Conservation (phyloP, 768 basidiomycete species). For the Xanthoconium purpureum region DNA sequence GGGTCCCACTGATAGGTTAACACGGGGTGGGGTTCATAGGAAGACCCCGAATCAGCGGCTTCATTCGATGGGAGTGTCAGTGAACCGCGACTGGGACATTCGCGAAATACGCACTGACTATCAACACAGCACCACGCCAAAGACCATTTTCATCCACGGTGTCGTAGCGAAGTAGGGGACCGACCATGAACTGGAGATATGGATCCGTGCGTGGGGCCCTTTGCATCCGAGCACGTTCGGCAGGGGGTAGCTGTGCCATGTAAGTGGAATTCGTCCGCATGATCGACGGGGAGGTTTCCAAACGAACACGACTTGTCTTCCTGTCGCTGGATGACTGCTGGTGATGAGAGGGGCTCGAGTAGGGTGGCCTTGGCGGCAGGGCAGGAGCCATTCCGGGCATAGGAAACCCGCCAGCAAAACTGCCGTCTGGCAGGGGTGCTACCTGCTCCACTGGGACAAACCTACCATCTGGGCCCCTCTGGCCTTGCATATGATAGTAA, state of each 20-base stretch:
- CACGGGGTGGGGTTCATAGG: slow-evolving; percentile 70
- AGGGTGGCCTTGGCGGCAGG: slow-evolving; percentile 44
- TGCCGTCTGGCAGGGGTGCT: slow-evolving; percentile 55
- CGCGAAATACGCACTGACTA: slow-evolving; percentile 69
- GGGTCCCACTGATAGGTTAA: slow-evolving; percentile 77
- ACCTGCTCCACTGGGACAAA: slow-evolving; percentile 57
- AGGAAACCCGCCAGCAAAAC: slow-evolving; percentile 56
- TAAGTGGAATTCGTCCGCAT: slow-evolving; percentile 25
- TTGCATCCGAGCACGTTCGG: slow-evolving; percentile 62
- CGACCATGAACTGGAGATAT: slow-evolving; percentile 87
- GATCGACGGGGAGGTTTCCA: slow-evolving; percentile 2
- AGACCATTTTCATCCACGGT: slow-evolving; percentile 74
- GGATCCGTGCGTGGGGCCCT: slow-evolving; percentile 71
- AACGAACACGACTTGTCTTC: slow-evolving; percentile 27
- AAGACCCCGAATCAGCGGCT: slow-evolving; percentile 78
- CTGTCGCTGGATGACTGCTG: slow-evolving; percentile 17
- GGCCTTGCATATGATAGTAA: slow-evolving; percentile 26
- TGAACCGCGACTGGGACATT: neutral
- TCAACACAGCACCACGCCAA: slow-evolving; percentile 86
- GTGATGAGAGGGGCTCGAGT: neutral
- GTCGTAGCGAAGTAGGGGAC: slow-evolving; percentile 86
- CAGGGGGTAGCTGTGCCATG: slow-evolving; percentile 52
- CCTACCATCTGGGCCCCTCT: slow-evolving; percentile 46
- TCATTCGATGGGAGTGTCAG: neutral
- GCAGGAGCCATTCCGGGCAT: slow-evolving; percentile 36